phyloP scores from a whole-genome alignment of 208 protist species.

The Crithidia brevicula region DNA sequence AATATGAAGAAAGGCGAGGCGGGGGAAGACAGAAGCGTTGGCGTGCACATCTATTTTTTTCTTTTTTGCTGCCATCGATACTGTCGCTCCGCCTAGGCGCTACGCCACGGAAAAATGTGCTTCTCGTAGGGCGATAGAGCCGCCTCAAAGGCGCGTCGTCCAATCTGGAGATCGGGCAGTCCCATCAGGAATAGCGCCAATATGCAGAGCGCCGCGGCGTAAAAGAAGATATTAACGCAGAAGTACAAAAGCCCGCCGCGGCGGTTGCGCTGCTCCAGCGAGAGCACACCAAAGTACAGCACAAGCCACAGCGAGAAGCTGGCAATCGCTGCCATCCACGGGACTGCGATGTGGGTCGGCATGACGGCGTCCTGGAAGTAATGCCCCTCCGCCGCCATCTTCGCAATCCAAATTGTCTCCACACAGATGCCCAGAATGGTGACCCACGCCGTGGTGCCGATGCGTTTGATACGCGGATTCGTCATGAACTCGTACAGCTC shows the following conservation, averaged over 20 bases:
- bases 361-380: slow-evolving; percentile 74
- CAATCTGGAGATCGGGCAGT: slow-evolving; percentile 79
- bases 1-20: too few relatives aligned
- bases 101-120: slow-evolving; percentile 65
- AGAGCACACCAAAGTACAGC: slow-evolving; percentile 77
- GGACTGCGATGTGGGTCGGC: slow-evolving; percentile 70
- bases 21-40: too few relatives aligned
- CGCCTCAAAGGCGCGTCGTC: slow-evolving; percentile 58
- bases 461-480: slow-evolving; percentile 68
- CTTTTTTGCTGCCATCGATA: not conserved
- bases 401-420: slow-evolving; percentile 77
- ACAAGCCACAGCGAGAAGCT: slow-evolving; percentile 67
- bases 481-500: slow-evolving; percentile 95
- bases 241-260: slow-evolving; percentile 27
- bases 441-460: slow-evolving; percentile 93
- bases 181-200: slow-evolving; percentile 79
- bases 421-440: slow-evolving; percentile 67
- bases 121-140: slow-evolving; percentile 62
- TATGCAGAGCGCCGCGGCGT: slow-evolving; percentile 45
- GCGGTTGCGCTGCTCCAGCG: slow-evolving; percentile 41
- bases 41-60: too few relatives aligned
- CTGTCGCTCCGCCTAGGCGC: not conserved
- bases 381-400: slow-evolving; percentile 72
- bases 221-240: slow-evolving; percentile 69
- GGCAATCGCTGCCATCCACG: slow-evolving; percentile 66